Conservation (phyloP, 768 basidiomycete species). For the Lentinula lateritia region DNA sequence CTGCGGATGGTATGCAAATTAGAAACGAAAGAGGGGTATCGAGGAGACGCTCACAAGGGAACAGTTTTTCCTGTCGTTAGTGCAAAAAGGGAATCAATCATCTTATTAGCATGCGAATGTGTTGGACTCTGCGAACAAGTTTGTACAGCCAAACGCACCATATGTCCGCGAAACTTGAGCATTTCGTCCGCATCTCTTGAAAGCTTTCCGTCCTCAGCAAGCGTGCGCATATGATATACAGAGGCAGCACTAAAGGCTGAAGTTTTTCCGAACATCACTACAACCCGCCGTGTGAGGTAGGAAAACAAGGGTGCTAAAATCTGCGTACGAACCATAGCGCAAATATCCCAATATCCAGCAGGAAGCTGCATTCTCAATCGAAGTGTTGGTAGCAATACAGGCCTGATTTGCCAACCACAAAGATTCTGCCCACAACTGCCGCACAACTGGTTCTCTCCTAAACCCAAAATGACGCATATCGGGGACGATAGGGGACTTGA, state of each 20-base stretch:
- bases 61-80: not conserved
- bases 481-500: not conserved
- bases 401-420: not conserved
- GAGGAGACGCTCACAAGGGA: not conserved
- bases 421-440: not conserved
- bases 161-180: not conserved
- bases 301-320: not conserved
- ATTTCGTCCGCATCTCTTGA: not conserved
- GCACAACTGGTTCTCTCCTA: not conserved
- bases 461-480: not conserved
- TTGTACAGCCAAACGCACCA: not conserved
- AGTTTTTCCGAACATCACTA: not conserved
- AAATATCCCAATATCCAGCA: constrained; percentile 1
- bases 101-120: not conserved
- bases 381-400: not conserved
- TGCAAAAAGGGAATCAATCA: not conserved
- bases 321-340: not conserved
- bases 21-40: not conserved
- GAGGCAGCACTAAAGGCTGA: not conserved
- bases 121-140: not conserved
- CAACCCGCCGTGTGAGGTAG: not conserved
- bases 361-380: constrained; percentile 3
- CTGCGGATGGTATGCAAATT: not conserved
- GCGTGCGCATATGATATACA: not conserved
- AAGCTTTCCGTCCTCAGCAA: not conserved